Evolutionary conservation across 2,329 filamentous ascomycete genomes (phyloP), one percentile per base, ranked within the genome.

Genomic region (Parascedosporium putredinis): DNA sequence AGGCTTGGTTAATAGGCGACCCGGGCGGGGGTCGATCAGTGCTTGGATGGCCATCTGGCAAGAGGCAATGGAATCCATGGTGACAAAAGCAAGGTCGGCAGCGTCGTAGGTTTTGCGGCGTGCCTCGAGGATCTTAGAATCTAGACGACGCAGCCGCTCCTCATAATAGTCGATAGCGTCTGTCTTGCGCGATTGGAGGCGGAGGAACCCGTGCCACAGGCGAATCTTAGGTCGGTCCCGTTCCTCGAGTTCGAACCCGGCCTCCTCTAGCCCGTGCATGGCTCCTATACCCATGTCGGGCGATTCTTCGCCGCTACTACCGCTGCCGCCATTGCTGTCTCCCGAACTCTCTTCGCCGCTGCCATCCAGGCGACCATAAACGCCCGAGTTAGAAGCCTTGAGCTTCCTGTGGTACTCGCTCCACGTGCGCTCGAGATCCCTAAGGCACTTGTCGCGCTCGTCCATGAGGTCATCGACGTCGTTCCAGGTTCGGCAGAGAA

Each of bases 1-100:
- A 24, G 86, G 77, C 52, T 88, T 90, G 7, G 91, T 90, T 49
- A 95, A 72, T 5, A 98, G 75, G 53, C 86, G 84, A 51, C 90
- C 83, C 0, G 94, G 93, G 9, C 86, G 84, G 3, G 93, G 89
- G 60, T 97, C 91, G 49, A 98, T 81, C 9, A 95, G 83, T 3
- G 93, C 90, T 66, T 98, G 93, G 40, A 95, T 88, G 22, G 90
- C 88, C 89, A 97, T 95, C 69, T 98, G 93, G 57, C 80, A 83
- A 27, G 90, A 84, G 12, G 90, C 87, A 46, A 95, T 93, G 3
- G 88, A 93, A 68, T 96, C 88, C 88, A 98, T 94, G 0, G 93
- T 97, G 34, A 98, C 87, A 64, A 98, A 96, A 1, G 94, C 94
- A 53, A 94, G 76, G 45, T 91, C 84, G 1, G 83, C 90, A 0